Evolutionary conservation across 306 rosid species (phyloP).

Genomic region (Psophocarpus tetragonolobus): DNA sequence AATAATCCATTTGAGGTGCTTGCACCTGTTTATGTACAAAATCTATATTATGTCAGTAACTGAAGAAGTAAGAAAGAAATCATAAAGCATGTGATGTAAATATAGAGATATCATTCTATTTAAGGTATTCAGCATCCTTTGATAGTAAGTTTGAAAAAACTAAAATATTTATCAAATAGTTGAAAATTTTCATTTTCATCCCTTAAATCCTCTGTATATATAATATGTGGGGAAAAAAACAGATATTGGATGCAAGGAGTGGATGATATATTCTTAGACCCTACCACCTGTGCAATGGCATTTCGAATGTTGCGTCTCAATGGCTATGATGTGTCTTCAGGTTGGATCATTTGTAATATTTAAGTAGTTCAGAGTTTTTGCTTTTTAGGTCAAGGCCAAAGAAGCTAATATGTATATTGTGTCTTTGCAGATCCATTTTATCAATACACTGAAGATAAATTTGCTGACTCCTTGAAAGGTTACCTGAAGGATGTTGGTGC

Average conservation of each 20-base stretch:
- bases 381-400: background rate
- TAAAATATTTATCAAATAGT: background rate
- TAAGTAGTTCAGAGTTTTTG: background rate
- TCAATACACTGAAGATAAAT: constrained; percentile 60
- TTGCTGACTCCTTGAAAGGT: constrained; percentile 68
- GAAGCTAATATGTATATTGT: constrained; percentile 7
- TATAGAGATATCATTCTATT: background rate
- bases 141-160: background rate
- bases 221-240: constrained; percentile 27
- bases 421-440: constrained; percentile 63
- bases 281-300: constrained; percentile 78
- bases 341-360: constrained; percentile 28
- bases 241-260: constrained; percentile 68
- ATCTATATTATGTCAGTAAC: background rate
- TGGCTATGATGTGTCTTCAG: constrained; percentile 82
- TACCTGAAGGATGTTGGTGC: constrained; percentile 66
- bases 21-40: constrained; percentile 19
- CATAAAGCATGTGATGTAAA: background rate
- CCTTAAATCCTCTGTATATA: background rate
- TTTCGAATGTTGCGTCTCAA: constrained; percentile 65
- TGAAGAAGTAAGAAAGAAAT: constrained; percentile 19
- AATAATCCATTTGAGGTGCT: constrained; percentile 27
- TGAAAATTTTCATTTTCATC: background rate
- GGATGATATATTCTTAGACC: constrained; percentile 67
- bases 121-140: background rate